Base-by-base conservation (phyloP, 208 protist genomes). In the Crithidia fasciculata region DNA sequence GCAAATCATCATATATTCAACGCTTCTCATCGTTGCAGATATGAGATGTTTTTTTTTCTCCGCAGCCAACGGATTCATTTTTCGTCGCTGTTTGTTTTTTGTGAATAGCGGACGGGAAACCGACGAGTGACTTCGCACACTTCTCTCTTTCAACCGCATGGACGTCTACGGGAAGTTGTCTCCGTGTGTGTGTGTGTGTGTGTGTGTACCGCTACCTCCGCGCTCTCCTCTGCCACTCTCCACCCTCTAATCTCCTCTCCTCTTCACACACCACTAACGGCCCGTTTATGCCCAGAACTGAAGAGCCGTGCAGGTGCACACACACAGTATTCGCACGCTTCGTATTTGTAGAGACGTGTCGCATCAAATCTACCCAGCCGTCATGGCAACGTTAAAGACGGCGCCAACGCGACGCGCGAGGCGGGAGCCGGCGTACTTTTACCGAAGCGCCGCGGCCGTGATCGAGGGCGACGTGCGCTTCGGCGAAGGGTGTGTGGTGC, bases 401-500 rank as follows among this genome's bases (percentile, higher is more conserved):
- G 50, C 58, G 6, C 39, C 47, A 6, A 47, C 19, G 45, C 69
- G 37, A 9, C 60, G 60, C 19, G 1, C 45, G 13, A 43, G 52
- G 12, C 69, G 60, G 8, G 64, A 41, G 37, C 57, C 50, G 16
- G 8, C 52, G 2, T 69, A 69, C 61, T 74, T 72, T 50, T 83
- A 80, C 57, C n/a, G 78, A 43, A 85, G 79, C 65, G 65, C 73
- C 19, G 44, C 65, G n/a, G 81, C 82, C 9, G 12, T 67, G 40
- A 40, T 90, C 2, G 74, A 83, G 37, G 85, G 81, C 15, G 56
- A 62, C 47, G 82, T 92, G 4, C 62, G 69, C 7, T 89, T 92
- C 62, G 76, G 69, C 44, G 58, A 79, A 15, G 82, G 87, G 16
- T 92, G 87, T 53, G 79, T 89, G 40, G 83, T 89, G 15, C 82